phyloP scores from a whole-genome alignment of 2,329 filamentous ascomycete species.

The Elsinoe fawcettii region DNA sequence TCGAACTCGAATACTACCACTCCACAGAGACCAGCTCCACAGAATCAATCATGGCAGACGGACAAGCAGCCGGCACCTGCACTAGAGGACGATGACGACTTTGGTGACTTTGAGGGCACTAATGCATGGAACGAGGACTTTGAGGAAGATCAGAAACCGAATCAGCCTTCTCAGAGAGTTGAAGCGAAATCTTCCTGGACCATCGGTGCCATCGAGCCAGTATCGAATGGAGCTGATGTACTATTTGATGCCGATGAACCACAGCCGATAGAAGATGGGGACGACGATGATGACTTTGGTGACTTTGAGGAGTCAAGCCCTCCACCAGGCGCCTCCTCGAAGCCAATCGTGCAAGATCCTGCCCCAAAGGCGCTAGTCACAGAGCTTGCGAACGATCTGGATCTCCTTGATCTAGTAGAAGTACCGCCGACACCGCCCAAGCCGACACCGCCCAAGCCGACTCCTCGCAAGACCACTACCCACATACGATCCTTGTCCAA shows the following conservation, averaged over 20 bases:
- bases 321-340: not conserved
- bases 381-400: conserved; percentile 2
- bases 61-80: conserved; percentile 18
- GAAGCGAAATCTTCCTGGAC: not conserved
- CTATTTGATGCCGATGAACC: conserved; percentile 22
- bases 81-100: conserved; percentile 27
- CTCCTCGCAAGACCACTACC: conserved; percentile 17
- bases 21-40: conserved; percentile 11
- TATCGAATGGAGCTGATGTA: conserved; percentile 16
- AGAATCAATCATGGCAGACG: conserved; percentile 18
- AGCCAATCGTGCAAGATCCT: not conserved
- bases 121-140: conserved; percentile 11
- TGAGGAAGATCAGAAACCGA: not conserved
- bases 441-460: conserved; percentile 15
- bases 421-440: conserved; percentile 5
- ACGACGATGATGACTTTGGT: conserved; percentile 25
- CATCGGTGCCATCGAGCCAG: not conserved
- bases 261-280: conserved; percentile 25
- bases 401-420: conserved; percentile 26
- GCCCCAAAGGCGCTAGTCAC: not conserved
- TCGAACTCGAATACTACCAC: conserved; percentile 31
- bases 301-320: conserved; percentile 31
- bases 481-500: conserved; percentile 13
- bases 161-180: not conserved
- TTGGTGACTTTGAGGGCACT: conserved; percentile 28